Conservation (phyloP, 164 flowering plant genomes). For the Vitis vinifera region ASM3070453v1 NC_081821.1:3493001-3493500, state of each 20-base stretch:
- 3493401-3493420: background rate
- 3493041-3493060: too few species aligned
- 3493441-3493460: conserved; percentile 77
- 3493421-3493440: conserved; percentile 28
- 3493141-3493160: conserved; percentile 5
- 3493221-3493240: conserved; percentile 11
- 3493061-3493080: too few species aligned
- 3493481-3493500: conserved; percentile 79
- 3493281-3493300: background rate
- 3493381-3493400: background rate
- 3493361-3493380: conserved; percentile 16
- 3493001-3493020: too few species aligned
- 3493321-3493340: background rate
- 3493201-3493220: conserved; percentile 1
- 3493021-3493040: background rate
- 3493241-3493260: background rate
- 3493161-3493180: background rate
- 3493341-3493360: conserved; percentile 7
- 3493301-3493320: background rate
- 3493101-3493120: background rate
- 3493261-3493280: too few species aligned
- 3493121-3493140: conserved; percentile 15
- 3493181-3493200: background rate
- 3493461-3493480: conserved; percentile 74
- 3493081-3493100: conserved; percentile 2